These are phyloP conservation scores for Murraya paniculata DNA, from an alignment of 345 rosid species.

Conservation along the genomic window DNA sequence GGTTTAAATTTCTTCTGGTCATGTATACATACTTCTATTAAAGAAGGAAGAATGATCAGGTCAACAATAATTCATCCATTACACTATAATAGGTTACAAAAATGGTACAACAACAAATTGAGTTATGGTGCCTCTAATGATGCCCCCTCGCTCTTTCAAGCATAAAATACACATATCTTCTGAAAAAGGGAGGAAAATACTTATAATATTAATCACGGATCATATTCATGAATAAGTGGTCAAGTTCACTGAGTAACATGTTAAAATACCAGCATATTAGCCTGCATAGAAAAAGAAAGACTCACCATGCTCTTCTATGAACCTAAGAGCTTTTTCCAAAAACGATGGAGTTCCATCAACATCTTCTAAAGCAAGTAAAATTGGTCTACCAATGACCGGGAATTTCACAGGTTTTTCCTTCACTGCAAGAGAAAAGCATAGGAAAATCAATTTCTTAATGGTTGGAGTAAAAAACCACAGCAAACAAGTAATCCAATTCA, in stretches of 20 bases:
- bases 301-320: constrained; percentile 88
- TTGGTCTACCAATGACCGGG: constrained; percentile 69
- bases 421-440: constrained; percentile 35
- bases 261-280: neutral
- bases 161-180: neutral
- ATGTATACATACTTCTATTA: neutral
- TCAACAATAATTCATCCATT: neutral
- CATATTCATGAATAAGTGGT: constrained; percentile 1
- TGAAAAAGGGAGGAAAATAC: neutral
- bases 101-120: neutral
- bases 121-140: neutral
- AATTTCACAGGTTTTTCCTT: constrained; percentile 57
- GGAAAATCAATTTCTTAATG: constrained; percentile 14
- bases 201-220: neutral
- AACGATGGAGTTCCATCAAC: constrained; percentile 97
- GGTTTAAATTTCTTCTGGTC: neutral
- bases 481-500: constrained; percentile 5
- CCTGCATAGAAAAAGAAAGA: constrained; percentile 3
- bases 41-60: neutral
- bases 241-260: neutral
- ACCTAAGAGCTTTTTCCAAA: constrained; percentile 93
- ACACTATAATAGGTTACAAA: neutral
- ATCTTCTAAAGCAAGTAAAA: constrained; percentile 94
- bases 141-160: neutral
- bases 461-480: constrained; percentile 7